Conservation (phyloP, 164 flowering plant species). For the Taxillus chinensis region DNA sequence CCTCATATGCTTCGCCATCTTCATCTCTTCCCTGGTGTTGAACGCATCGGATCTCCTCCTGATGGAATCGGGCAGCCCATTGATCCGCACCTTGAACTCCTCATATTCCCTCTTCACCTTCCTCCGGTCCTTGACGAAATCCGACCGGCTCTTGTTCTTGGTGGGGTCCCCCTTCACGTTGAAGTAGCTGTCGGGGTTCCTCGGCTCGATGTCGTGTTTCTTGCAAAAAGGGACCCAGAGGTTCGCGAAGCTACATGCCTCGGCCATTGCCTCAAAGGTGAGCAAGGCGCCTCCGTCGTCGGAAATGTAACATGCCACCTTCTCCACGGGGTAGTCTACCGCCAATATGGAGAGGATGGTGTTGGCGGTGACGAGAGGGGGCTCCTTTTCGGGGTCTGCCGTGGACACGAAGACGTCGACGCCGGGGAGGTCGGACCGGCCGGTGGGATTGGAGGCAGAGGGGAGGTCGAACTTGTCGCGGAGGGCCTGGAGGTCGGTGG, state of each 20-base stretch:
- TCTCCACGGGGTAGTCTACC: constrained; percentile 2
- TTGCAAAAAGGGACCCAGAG: constrained; percentile 2
- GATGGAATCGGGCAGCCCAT: constrained; percentile 1
- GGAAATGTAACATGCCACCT: neutral
- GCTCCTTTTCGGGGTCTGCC: constrained; percentile 2
- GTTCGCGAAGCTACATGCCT: constrained; percentile 2
- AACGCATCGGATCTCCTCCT: constrained; percentile 1
- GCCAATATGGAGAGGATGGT: constrained; percentile 4
- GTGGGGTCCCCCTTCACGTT: neutral
- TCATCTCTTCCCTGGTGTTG: constrained; percentile 3
- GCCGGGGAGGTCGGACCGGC: constrained; percentile 3
- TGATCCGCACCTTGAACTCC: constrained; percentile 4
- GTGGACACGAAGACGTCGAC: constrained; percentile 3
- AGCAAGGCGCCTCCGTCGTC: constrained; percentile 5
- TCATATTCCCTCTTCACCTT: constrained; percentile 1
- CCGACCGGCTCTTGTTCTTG: constrained; percentile 5
- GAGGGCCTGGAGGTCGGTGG: constrained; percentile 5
- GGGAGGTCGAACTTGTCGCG: constrained; percentile 4
- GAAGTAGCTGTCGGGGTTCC: constrained; percentile 3
- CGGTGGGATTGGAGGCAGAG: constrained; percentile 1
- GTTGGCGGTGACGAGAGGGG: constrained; percentile 5
- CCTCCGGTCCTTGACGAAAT: constrained; percentile 5
- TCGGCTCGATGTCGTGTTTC: constrained; percentile 3
- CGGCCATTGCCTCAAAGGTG: constrained; percentile 5
- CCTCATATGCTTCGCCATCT: constrained; percentile 3